Base-by-base conservation (phyloP, 805 yeast species). In the Scheffersomyces spartinae region DNA sequence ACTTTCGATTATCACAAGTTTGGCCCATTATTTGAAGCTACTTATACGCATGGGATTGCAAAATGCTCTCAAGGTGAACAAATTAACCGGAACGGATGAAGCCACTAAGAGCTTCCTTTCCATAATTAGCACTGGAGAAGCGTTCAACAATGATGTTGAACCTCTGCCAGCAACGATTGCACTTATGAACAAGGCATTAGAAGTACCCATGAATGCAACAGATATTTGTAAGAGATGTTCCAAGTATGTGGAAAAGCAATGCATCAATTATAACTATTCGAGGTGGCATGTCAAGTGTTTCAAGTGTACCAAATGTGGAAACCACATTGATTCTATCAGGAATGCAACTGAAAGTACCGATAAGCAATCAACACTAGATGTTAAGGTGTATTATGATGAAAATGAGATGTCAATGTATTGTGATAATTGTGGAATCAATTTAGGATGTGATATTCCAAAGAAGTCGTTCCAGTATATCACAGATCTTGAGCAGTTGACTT, bases 11-110 rank as follows among this genome's bases (percentile, higher is more conserved):
- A 86, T 86, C 4, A 83, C 95, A 1, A 85, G 93, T 0, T 59
- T 88, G 39, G 96, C 98, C 0, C 97, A 91, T 47, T 88, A 85
- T 49, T 61, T 91, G 40, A 91, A 91, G 48, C 61, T 88, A 5
- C 57, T 91, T 13, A 79, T 88, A 4, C 62, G 96, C 34, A 72
- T 73, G 42, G 91, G 95, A 0, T 64, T 91, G 21, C 68, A 73
- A 31, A 73, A 74, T 36, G 82, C 95, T 0, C 57, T 91, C n/a
- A 74, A 68, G 29, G 59, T 67, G 28, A 80, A 81, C 47, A 70
- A 68, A 36, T 40, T 62, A 3, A 57, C 68, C 6, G 71, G 69
- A 17, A 65, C 79, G 6, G 67, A 77, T 0, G 58, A 52, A 20
- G 80, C 84, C 1, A 55, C 81, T 17, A 76, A 80, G 27, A 56